phyloP scores from a whole-genome alignment of 2,329 filamentous ascomycete genomes.

The Hypoxylon sp. region DNA sequence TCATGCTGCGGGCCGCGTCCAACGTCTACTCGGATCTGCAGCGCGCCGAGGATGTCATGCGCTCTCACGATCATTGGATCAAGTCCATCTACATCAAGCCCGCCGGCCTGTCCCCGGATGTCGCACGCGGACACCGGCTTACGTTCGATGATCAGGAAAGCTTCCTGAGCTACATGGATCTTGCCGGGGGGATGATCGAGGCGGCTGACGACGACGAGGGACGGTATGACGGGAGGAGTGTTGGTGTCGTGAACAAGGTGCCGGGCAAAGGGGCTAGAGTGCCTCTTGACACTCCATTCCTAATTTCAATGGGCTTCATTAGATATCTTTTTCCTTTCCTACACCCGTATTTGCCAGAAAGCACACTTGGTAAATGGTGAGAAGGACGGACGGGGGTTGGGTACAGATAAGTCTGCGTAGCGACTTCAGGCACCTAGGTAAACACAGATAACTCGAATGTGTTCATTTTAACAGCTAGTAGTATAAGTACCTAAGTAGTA shows the following conservation, averaged over 20 bases:
- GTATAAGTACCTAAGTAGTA: no score
- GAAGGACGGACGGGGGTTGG: background rate
- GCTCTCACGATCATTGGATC: conserved; percentile 54
- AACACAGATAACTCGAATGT: background rate
- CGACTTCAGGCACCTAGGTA: background rate
- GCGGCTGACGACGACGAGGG: conserved; percentile 53
- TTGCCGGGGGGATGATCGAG: conserved; percentile 63
- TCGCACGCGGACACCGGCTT: conserved; percentile 56
- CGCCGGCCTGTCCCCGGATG: conserved; percentile 53
- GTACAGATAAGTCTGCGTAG: background rate
- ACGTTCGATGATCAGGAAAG: conserved; percentile 54
- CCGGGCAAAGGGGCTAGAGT: conserved; percentile 49
- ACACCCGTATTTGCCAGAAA: conserved; percentile 50
- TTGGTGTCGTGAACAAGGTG: conserved; percentile 47
- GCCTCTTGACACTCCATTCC: conserved; percentile 50
- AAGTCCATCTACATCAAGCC: conserved; percentile 58
- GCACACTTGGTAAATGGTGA: background rate
- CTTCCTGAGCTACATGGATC: conserved; percentile 57
- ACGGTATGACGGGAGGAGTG: conserved; percentile 44
- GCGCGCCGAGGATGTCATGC: conserved; percentile 53
- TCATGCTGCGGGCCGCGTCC: conserved; percentile 51
- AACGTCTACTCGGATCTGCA: conserved; percentile 56
- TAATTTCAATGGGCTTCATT: conserved; percentile 50
- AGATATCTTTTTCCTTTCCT: conserved; percentile 52
- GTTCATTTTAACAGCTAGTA: no score